Base-by-base conservation (phyloP, 2,329 filamentous ascomycete species). In the Ascosphaera acerosa region DNA sequence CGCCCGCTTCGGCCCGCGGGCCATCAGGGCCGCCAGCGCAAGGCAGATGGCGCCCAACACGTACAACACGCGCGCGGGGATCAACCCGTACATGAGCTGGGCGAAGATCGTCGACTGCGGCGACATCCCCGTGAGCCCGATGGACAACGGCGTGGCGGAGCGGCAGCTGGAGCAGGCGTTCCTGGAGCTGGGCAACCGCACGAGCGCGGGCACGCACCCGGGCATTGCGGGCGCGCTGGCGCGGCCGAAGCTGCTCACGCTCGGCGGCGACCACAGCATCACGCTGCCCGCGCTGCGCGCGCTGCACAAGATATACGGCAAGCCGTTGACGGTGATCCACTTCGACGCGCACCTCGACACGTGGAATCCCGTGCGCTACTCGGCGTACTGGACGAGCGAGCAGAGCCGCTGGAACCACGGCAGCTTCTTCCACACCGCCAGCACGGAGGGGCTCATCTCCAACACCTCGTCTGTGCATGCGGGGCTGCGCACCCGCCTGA, bases 371-470 rank as follows among this genome's bases (percentile, higher is more conserved):
- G 64, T 50, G 19, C 52, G 77, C 41, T 90, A 89, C 50, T 76
- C 77, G 0, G 70, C 64, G 10, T 68, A 70, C 33, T 91, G 81
- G 81, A 50, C 58, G 4, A 64, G 62, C 2, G 62, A 67, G 36
- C 75, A 78, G 48, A 63, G 67, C 2, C 65, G 72, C 41, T 87
- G 89, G 56, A 90, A 72, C 44, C 81, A 91, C 50, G 81, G 82
- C 3, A 77, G 68, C 40, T 87, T 90, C 70, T 90, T 90, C 60
- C 84, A 78, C 74, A 64, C 84, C 40, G 81, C 81, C 4, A 70
- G 71, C 30, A 69, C 70, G 18, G 81, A 90, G 49, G 77, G 76
- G 0, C 55, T 91, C 16, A 70, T 90, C 35, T 61, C 66, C 36
- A 82, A 84, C 49, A 55, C 59, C 10, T 72, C 66, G 0, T 76